Evolutionary conservation across 768 basidiomycete species (phyloP).

Genomic region (Candolleomyces eurysporus): DNA sequence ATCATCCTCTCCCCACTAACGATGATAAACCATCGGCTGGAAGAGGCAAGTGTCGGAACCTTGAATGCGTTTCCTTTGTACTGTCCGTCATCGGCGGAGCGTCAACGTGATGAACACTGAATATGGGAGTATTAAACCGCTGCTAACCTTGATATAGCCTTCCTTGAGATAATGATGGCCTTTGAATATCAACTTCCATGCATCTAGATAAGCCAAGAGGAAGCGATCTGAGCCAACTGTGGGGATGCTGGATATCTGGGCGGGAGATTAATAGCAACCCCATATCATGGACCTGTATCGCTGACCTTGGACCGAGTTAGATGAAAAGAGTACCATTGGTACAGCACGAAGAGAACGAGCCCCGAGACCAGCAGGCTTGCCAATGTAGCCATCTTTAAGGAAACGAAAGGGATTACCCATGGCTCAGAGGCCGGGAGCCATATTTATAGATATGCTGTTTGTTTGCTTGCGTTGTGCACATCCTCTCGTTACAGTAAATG

Average conservation of each 20-base stretch:
- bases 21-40: conserved; percentile 39
- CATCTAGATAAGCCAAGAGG: background rate
- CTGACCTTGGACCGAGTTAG: background rate
- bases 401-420: background rate
- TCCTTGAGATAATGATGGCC: background rate
- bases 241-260: conserved; percentile 1
- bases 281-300: background rate
- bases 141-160: background rate
- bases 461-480: too few relatives aligned
- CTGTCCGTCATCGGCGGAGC: conserved; percentile 2
- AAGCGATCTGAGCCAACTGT: background rate
- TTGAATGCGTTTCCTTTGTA: conserved; percentile 25
- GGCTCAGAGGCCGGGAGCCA: background rate
- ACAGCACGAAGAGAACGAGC: background rate
- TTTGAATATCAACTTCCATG: background rate
- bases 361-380: background rate
- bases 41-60: conserved; percentile 13
- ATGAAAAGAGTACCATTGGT: background rate
- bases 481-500: too few relatives aligned
- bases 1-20: conserved; percentile 25
- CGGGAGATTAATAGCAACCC: too few relatives aligned
- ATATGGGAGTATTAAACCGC: background rate
- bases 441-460: too few relatives aligned
- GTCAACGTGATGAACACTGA: background rate
- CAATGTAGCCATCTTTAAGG: background rate